These are phyloP conservation scores for Penicillium cosmopolitanum DNA, from an alignment of 495 filamentous ascomycete genomes.

Conservation along the genomic window DNA sequence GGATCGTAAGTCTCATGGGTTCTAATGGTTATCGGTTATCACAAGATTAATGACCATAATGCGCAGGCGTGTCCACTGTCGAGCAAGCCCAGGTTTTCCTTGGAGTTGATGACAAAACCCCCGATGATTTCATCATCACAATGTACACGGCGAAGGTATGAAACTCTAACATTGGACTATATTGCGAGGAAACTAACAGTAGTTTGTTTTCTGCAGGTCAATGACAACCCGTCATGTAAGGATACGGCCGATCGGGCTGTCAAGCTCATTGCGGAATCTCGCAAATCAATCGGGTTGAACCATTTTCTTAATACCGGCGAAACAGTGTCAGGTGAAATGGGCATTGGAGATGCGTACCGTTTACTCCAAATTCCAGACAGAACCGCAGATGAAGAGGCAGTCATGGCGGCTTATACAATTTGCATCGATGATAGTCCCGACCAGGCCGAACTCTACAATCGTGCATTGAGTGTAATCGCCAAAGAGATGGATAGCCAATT, in stretches of 20 bases:
- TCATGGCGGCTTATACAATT: constrained; percentile 55
- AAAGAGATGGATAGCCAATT: constrained; percentile 49
- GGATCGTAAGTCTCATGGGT: constrained; percentile 44
- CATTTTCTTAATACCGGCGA: constrained; percentile 61
- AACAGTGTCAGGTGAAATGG: constrained; percentile 57
- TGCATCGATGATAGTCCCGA: constrained; percentile 52
- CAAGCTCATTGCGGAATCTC: constrained; percentile 56
- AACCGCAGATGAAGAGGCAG: constrained; percentile 52
- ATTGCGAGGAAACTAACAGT: not conserved
- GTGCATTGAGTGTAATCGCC: constrained; percentile 55
- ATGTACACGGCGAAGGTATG: constrained; percentile 61
- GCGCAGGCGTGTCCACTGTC: constrained; percentile 57
- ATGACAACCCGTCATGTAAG: constrained; percentile 52
- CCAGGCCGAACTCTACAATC: constrained; percentile 50
- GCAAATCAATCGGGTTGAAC: constrained; percentile 57
- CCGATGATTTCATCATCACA: constrained; percentile 63
- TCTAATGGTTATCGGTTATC: not conserved
- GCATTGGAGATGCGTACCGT: constrained; percentile 59
- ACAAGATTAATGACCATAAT: constrained; percentile 15
- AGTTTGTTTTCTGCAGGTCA: constrained; percentile 29
- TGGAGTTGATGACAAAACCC: constrained; percentile 50
- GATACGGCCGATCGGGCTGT: constrained; percentile 58
- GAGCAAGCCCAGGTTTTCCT: constrained; percentile 65
- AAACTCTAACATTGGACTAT: not conserved
- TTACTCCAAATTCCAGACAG: constrained; percentile 59